Evolutionary conservation across 78 protist species (phyloP).

Genomic region (Chrysochromulina tobinii): DNA sequence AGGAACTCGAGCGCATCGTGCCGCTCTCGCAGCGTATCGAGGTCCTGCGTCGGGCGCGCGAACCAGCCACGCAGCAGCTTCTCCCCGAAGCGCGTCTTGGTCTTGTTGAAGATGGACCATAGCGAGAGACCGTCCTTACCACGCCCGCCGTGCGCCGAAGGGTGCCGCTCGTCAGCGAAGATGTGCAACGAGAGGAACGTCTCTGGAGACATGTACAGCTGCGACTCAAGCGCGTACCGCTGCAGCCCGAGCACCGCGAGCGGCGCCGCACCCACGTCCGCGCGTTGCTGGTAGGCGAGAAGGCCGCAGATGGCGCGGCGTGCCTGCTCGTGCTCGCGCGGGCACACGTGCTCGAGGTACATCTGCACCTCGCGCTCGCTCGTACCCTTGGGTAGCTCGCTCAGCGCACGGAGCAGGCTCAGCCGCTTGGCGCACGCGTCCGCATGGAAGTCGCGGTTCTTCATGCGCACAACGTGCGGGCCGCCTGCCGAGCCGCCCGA

Average conservation of each 20-base stretch:
- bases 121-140: neutral
- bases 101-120: neutral
- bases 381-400: no score
- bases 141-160: neutral
- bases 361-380: neutral
- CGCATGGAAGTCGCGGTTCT: neutral
- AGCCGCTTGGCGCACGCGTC: neutral
- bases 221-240: neutral
- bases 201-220: neutral
- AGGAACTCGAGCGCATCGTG: neutral
- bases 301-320: neutral
- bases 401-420: neutral
- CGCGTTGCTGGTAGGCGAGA: neutral
- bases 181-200: neutral
- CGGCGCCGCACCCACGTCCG: neutral
- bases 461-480: neutral
- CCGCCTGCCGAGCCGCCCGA: neutral
- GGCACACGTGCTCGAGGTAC: neutral
- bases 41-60: neutral
- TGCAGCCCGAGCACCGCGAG: neutral
- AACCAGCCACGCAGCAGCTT: neutral
- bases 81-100: neutral
- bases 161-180: neutral
- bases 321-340: neutral
- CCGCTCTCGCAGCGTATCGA: neutral